Evolutionary conservation across 805 yeast genomes (phyloP).

Genomic region (Grigorovia humatica): DNA sequence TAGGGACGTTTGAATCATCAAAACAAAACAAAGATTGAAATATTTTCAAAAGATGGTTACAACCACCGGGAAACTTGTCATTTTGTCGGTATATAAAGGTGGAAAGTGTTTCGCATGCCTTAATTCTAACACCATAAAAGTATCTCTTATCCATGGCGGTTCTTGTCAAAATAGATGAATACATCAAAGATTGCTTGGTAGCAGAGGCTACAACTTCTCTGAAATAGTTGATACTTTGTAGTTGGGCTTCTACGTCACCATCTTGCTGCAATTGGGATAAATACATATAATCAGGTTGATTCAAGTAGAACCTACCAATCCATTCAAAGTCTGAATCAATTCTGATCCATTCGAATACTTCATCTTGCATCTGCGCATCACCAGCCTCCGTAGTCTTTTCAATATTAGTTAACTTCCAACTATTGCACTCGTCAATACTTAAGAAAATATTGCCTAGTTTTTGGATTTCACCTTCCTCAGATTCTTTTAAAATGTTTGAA

Average conservation of each 20-base stretch:
- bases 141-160: conserved; percentile 78
- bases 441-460: conserved; percentile 66
- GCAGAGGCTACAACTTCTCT: conserved; percentile 35
- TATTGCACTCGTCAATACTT: conserved; percentile 44
- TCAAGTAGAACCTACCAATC: conserved; percentile 73
- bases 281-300: conserved; percentile 91
- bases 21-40: conserved; percentile 68
- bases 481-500: neutral
- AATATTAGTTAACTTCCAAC: conserved; percentile 72
- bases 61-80: conserved; percentile 37
- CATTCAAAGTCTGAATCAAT: conserved; percentile 98
- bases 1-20: conserved; percentile 52
- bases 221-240: conserved; percentile 70
- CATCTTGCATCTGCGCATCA: conserved; percentile 36
- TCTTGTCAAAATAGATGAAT: conserved; percentile 67
- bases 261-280: conserved; percentile 90
- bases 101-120: conserved; percentile 75
- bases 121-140: conserved; percentile 78
- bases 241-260: conserved; percentile 91
- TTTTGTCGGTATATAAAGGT: conserved; percentile 40
- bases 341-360: conserved; percentile 95
- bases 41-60: conserved; percentile 58
- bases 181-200: conserved; percentile 47
- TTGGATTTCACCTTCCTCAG: conserved; percentile 9
- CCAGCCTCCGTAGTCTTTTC: conserved; percentile 35